phyloP scores from a whole-genome alignment of 345 rosid genomes.

The Toxicodendron radicans region DNA sequence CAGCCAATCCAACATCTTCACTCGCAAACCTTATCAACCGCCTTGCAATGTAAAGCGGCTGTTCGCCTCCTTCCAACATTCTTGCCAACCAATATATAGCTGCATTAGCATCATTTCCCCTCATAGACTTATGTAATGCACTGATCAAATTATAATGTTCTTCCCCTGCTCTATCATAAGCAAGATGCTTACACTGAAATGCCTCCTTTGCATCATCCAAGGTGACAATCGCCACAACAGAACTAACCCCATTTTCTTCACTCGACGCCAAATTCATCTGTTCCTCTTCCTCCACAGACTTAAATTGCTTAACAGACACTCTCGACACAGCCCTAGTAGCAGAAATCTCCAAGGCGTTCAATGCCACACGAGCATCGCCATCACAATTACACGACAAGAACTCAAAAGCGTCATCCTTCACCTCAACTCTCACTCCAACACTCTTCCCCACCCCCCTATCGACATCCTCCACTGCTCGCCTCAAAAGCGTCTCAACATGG shows the following conservation, averaged over 20 bases:
- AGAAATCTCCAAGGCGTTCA: slow-evolving; percentile 73
- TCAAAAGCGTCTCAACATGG: slow-evolving; percentile 48
- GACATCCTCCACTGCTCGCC: slow-evolving; percentile 45
- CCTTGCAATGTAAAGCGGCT: slow-evolving; percentile 84
- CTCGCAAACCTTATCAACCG: slow-evolving; percentile 80
- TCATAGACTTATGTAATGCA: slow-evolving; percentile 85
- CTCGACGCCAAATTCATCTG: background rate
- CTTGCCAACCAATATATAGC: slow-evolving; percentile 82
- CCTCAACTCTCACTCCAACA: slow-evolving; percentile 34
- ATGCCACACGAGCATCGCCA: slow-evolving; percentile 82
- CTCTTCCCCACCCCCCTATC: slow-evolving; percentile 48
- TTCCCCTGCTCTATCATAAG: slow-evolving; percentile 78
- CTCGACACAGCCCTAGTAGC: slow-evolving; percentile 59
- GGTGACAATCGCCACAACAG: slow-evolving; percentile 23
- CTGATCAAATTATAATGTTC: slow-evolving; percentile 85
- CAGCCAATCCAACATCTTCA: slow-evolving; percentile 84
- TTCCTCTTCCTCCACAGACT: background rate
- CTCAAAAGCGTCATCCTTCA: slow-evolving; percentile 44
- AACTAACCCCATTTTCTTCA: slow-evolving; percentile 12
- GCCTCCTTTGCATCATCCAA: slow-evolving; percentile 85
- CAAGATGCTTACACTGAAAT: slow-evolving; percentile 74
- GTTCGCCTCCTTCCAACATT: slow-evolving; percentile 85
- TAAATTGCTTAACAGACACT: slow-evolving; percentile 1
- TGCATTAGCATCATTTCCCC: slow-evolving; percentile 77
- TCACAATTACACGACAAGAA: slow-evolving; percentile 66